Evolutionary conservation across 2,329 filamentous ascomycete genomes (phyloP), one percentile per base, ranked within the genome.

Genomic region (Hypomyces rosellus): DNA sequence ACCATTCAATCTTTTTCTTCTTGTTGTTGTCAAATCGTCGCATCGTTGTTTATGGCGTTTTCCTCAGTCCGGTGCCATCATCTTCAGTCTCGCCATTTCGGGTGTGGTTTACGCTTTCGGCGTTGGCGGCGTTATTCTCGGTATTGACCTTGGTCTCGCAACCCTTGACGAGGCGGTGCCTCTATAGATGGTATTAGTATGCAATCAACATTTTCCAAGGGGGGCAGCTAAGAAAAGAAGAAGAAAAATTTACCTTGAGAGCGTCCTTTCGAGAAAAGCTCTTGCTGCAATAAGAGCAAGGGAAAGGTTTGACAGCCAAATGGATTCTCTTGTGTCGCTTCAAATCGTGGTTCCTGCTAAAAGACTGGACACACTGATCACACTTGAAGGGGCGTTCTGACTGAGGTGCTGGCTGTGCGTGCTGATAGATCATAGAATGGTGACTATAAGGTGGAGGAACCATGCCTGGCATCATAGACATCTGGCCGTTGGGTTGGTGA

Each of bases 261-360:
- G 93, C 93, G 69, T 97, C 93, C 66, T 97, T 97, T 53, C 93
- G 80, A 3, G 91, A 96, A 63, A 99, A 99, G 65, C 88, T 93
- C 79, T 97, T 97, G 54, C 95, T 90, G 65, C 93, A 99, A 62
- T 86, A 86, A 6, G 75, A 81, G 66, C 93, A 99, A 0, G 91
- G 91, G 67, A 92, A 97, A 0, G 93, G 93, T 75, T 99, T 99
- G 38, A 97, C 89, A 0, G 90, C 88, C 51, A 97, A 71, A 68
- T 99, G 93, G 52, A 97, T 97, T 45, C 90, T 77, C 75, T 96
- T 96, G 68, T 99, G 93, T 46, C 93, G 81, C 71, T 99, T 99
- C 60, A 97, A 69, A 63, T 97, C 93, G 64, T 97, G 93, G 57
- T 97, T 97, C 4, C 93, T 79, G 67, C 95, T 97, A 73, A 99